phyloP scores from a whole-genome alignment of 2,329 filamentous ascomycete genomes.

The Neurospora sp. region DNA sequence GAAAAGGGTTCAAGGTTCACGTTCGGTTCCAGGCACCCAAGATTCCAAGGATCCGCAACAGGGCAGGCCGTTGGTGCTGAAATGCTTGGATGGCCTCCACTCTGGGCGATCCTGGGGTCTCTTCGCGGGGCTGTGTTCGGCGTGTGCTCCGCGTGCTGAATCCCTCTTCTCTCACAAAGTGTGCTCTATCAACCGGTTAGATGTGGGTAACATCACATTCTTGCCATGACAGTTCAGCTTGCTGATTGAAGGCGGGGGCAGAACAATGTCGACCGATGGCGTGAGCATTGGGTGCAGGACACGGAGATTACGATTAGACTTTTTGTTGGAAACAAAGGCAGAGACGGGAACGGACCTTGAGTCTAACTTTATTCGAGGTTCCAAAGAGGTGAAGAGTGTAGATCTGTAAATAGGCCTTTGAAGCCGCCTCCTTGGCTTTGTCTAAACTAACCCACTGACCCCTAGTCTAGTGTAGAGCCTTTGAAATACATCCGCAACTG shows the following conservation, averaged over 20 bases:
- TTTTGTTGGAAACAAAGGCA: not conserved
- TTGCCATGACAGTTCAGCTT: not conserved
- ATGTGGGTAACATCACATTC: not conserved
- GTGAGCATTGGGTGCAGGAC: not conserved
- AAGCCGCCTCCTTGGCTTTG: not conserved
- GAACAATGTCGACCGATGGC: not conserved
- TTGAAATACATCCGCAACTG: not conserved
- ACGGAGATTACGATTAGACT: not conserved
- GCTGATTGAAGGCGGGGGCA: not conserved
- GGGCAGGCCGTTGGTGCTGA: not conserved
- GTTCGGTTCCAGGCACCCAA: not conserved
- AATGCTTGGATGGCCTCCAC: not conserved
- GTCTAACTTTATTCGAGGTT: not conserved
- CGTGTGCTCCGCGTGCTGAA: not conserved
- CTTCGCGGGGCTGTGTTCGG: not conserved
- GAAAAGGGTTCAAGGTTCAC: not conserved
- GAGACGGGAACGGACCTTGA: not conserved
- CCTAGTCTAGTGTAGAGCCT: not conserved
- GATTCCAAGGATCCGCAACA: not conserved
- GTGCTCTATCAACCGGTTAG: not conserved
- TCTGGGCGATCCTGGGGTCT: not conserved
- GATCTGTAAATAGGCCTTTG: not conserved
- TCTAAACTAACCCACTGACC: not conserved
- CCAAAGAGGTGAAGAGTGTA: not conserved
- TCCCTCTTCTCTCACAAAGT: not conserved